Conservation (phyloP, 345 rosid genomes). For the Aurinia saxatilis region DNA sequence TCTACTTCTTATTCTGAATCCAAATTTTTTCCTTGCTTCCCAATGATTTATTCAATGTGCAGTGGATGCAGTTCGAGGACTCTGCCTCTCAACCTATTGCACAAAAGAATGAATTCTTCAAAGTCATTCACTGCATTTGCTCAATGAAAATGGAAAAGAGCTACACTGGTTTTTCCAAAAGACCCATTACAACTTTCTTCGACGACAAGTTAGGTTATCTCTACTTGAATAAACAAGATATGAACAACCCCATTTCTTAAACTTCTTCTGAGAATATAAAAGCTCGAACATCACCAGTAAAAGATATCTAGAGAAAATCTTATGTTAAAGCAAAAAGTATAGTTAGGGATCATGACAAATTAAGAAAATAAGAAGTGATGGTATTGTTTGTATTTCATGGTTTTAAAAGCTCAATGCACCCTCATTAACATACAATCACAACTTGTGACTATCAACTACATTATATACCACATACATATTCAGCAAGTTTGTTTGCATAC, state of each 20-base stretch:
- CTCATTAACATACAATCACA: too few relatives aligned
- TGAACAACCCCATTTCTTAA: conserved; percentile 20
- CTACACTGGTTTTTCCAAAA: conserved; percentile 46
- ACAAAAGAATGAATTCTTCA: conserved; percentile 42
- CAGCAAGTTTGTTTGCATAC: too few relatives aligned
- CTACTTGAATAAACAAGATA: conserved; percentile 39
- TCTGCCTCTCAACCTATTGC: conserved; percentile 62
- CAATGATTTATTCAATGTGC: background rate
- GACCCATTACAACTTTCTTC: conserved; percentile 25
- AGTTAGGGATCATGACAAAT: too few relatives aligned
- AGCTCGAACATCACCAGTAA: background rate
- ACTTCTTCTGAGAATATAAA: background rate
- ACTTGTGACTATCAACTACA: too few relatives aligned
- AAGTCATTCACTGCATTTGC: conserved; percentile 39
- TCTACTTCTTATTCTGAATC: background rate
- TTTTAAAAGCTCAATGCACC: too few relatives aligned
- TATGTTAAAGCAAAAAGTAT: too few relatives aligned
- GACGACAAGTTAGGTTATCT: conserved; percentile 31
- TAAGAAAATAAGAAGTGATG: too few relatives aligned
- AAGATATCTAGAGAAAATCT: background rate
- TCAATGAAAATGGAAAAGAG: conserved; percentile 36
- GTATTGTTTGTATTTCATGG: too few relatives aligned
- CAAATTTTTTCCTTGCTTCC: background rate
- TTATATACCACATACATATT: too few relatives aligned
- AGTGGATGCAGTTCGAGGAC: conserved; percentile 82